phyloP scores from a whole-genome alignment of 2,329 filamentous ascomycete genomes.

The Stachybotrys chartarum region DNA sequence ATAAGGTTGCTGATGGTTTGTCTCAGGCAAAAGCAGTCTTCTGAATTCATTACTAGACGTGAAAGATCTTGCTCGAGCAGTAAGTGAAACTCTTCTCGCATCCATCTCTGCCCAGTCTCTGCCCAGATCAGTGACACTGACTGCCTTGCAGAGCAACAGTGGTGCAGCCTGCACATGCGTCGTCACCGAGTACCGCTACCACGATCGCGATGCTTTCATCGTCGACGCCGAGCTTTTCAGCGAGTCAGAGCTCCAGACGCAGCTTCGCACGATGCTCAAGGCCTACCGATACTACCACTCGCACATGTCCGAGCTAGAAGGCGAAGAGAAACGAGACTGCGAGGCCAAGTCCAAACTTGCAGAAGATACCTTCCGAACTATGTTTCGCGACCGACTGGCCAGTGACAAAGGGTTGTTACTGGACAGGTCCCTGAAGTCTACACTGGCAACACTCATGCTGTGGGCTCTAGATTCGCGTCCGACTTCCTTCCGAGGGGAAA shows the following conservation, averaged over 20 bases:
- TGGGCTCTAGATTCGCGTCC: no score
- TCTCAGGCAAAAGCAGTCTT: slow-evolving; percentile 38
- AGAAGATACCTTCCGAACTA: slow-evolving; percentile 25
- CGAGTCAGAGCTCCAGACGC: slow-evolving; percentile 20
- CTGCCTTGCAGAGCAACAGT: slow-evolving; percentile 28
- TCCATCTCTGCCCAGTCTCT: no score
- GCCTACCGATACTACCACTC: slow-evolving; percentile 28
- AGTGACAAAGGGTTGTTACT: slow-evolving; percentile 11
- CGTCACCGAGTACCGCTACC: slow-evolving; percentile 37
- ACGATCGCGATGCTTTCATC: slow-evolving; percentile 19
- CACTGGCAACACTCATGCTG: no score
- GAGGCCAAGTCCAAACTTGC: slow-evolving; percentile 23
- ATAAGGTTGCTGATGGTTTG: background rate
- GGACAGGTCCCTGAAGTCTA: no score
- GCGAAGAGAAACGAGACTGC: slow-evolving; percentile 10
- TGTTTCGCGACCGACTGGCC: slow-evolving; percentile 21
- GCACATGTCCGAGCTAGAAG: slow-evolving; percentile 13
- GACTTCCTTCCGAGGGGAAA: background rate
- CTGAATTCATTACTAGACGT: slow-evolving; percentile 40
- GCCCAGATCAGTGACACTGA: background rate
- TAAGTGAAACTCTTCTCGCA: slow-evolving; percentile 17
- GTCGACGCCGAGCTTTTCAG: slow-evolving; percentile 27
- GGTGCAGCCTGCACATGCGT: slow-evolving; percentile 40
- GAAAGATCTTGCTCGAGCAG: slow-evolving; percentile 29
- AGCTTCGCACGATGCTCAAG: slow-evolving; percentile 26